phyloP scores from a whole-genome alignment of 2,329 filamentous ascomycete genomes.

The Xylariaceae sp. region DNA sequence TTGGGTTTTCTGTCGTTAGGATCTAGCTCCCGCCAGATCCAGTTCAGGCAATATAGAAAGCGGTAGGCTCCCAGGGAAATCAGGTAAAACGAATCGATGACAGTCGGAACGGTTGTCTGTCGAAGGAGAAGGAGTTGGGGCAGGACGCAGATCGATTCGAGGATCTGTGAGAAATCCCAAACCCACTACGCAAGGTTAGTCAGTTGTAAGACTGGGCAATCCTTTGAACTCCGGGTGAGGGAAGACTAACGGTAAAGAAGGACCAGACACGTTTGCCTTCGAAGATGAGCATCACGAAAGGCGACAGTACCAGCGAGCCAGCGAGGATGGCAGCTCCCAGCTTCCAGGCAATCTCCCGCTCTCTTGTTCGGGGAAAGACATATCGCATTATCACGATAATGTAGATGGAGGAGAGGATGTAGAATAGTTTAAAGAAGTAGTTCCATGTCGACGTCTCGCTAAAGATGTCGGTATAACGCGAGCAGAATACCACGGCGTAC shows the following conservation, averaged over 20 bases:
- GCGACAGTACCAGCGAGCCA: conserved; percentile 62
- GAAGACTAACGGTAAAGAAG: conserved; percentile 43
- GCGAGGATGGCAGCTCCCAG: conserved; percentile 65
- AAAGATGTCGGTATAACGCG: conserved; percentile 83
- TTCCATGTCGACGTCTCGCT: conserved; percentile 57
- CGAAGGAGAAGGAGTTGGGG: conserved; percentile 87
- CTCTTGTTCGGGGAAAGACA: conserved; percentile 78
- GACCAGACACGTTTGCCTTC: conserved; percentile 41
- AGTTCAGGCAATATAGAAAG: conserved; percentile 84
- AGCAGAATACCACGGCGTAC: conserved; percentile 79
- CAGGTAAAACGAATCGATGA: conserved; percentile 96
- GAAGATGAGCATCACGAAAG: conserved; percentile 68
- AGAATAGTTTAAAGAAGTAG: conserved; percentile 81
- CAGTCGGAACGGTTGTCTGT: conserved; percentile 91
- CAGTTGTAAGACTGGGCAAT: neutral
- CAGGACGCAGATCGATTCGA: conserved; percentile 85
- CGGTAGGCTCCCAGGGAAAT: conserved; percentile 82
- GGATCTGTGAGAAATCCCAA: conserved; percentile 84
- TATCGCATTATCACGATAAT: conserved; percentile 84
- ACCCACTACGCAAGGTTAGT: conserved; percentile 50
- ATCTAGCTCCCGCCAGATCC: conserved; percentile 67
- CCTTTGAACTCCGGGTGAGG: neutral
- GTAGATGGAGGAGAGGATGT: conserved; percentile 77
- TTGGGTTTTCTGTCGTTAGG: conserved; percentile 56
- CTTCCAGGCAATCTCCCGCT: conserved; percentile 91